These are phyloP conservation scores for Sporobolomyces phaffii DNA, from an alignment of 768 basidiomycete genomes.

Conservation along the genomic window DNA sequence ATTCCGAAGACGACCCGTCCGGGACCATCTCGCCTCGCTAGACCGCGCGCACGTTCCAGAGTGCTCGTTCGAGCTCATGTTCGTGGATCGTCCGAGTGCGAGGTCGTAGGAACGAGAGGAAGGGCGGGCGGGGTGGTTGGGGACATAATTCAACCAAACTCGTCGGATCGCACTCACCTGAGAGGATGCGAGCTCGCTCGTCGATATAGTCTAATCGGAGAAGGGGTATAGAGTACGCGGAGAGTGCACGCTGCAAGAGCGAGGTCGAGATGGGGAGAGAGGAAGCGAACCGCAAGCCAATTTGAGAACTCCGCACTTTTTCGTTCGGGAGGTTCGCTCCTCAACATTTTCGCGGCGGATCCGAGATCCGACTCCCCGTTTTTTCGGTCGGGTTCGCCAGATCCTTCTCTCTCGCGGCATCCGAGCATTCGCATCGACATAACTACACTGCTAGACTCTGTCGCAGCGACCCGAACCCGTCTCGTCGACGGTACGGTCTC, in stretches of 20 bases:
- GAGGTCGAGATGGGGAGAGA: background rate
- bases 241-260: too few species aligned
- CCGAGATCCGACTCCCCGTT: too few species aligned
- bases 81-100: background rate
- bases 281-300: too few species aligned
- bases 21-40: background rate
- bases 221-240: conserved; percentile 1
- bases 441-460: too few species aligned
- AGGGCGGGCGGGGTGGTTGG: conserved; percentile 3
- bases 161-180: background rate
- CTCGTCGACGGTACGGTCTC: too few species aligned
- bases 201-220: background rate
- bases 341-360: too few species aligned
- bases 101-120: background rate
- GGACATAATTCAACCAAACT: background rate
- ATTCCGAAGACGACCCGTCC: too few species aligned
- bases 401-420: too few species aligned
- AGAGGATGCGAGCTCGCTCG: background rate
- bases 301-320: background rate
- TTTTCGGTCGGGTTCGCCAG: too few species aligned
- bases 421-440: too few species aligned
- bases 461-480: too few species aligned
- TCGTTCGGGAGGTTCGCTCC: background rate
- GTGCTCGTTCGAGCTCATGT: background rate
- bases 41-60: background rate